These are phyloP conservation scores for Ganoderma meredithae DNA, from an alignment of 1,284 basidiomycete genomes.

Conservation along the genomic window DNA sequence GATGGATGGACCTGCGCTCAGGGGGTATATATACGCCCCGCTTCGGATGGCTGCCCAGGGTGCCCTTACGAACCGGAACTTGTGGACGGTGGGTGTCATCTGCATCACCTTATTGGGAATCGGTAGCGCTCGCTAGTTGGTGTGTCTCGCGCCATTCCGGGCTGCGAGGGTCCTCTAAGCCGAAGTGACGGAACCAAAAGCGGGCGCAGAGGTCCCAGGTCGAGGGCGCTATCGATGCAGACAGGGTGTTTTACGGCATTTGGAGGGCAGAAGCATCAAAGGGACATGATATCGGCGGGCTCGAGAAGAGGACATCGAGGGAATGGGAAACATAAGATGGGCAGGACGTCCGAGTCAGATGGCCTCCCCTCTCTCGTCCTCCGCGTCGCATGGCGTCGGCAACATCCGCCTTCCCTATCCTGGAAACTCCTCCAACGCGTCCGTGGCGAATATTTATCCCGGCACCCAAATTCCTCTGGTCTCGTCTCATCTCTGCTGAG, in stretches of 20 bases:
- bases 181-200: not conserved
- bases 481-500: not conserved
- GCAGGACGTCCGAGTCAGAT: constrained; percentile 25
- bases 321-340: constrained; percentile 23
- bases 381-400: constrained; percentile 13
- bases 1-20: not conserved
- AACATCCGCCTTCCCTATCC: constrained; percentile 17
- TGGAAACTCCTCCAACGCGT: constrained; percentile 29
- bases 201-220: not conserved
- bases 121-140: constrained; percentile 14
- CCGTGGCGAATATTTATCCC: not conserved
- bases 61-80: constrained; percentile 26
- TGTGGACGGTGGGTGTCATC: constrained; percentile 29
- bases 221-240: not conserved
- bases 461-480: not conserved
- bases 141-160: constrained; percentile 5
- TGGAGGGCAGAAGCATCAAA: not conserved
- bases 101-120: constrained; percentile 29
- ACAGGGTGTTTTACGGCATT: constrained; percentile 1
- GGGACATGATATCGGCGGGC: not conserved
- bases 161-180: not conserved
- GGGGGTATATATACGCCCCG: constrained; percentile 22
- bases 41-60: constrained; percentile 15
- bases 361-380: constrained; percentile 19
- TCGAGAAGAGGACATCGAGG: constrained; percentile 23